Percentiles rank a stretch among this genome's conserved stretches.
These are phyloP conservation scores for Reutealis trisperma DNA, from an alignment of 345 rosid species.

Conservation along the genomic window DNA sequence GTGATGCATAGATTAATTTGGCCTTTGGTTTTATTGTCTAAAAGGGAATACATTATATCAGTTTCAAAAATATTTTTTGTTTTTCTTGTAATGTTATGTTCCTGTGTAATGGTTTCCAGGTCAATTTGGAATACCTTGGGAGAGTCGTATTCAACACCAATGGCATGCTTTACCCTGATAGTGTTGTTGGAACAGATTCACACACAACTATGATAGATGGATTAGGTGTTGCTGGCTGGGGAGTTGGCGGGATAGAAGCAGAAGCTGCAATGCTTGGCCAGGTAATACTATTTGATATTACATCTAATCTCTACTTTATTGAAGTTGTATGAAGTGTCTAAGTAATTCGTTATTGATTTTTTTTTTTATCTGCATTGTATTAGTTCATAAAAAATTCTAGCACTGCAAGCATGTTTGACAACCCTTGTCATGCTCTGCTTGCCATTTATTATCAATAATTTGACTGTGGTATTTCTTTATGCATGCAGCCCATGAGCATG, in stretches of 20 bases:
- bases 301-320: background rate
- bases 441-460: slow-evolving; percentile 1
- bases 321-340: background rate
- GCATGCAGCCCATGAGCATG: slow-evolving; percentile 96
- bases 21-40: background rate
- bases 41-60: background rate
- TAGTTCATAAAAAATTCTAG: background rate
- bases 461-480: slow-evolving; percentile 12
- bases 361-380: too few species aligned
- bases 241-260: slow-evolving; percentile 97
- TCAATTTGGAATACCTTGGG: slow-evolving; percentile 87
- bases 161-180: slow-evolving; percentile 85
- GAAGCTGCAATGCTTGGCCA: slow-evolving; percentile 99
- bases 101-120: slow-evolving; percentile 43
- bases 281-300: slow-evolving; percentile 40
- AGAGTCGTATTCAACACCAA: slow-evolving; percentile 84
- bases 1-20: background rate
- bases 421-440: background rate
- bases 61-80: background rate
- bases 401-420: background rate
- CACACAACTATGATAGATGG: slow-evolving; percentile 99
- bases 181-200: slow-evolving; percentile 95
- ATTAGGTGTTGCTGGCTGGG: slow-evolving; percentile 98
- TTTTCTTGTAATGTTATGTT: background rate
- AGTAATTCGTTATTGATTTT: background rate